These are phyloP conservation scores for Soucietia sequanensis DNA, from an alignment of 805 yeast species.

Conservation along the genomic window DNA sequence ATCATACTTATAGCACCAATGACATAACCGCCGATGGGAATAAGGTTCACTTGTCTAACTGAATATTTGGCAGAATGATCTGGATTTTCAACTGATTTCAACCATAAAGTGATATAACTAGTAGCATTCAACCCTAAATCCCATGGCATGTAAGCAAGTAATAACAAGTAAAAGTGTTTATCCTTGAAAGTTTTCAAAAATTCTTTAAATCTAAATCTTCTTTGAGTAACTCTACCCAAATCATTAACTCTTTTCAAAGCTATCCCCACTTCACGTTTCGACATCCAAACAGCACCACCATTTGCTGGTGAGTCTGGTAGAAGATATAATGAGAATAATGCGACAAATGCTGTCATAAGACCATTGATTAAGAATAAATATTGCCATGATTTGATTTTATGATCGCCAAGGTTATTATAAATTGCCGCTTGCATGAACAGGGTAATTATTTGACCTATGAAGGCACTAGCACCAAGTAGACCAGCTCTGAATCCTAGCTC, in stretches of 20 bases:
- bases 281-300: constrained; percentile 3
- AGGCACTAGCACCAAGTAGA: constrained; percentile 2
- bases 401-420: constrained; percentile 38
- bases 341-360: not conserved
- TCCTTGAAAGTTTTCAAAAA: constrained; percentile 1
- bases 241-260: not conserved
- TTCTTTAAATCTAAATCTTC: constrained; percentile 1
- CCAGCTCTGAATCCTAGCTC: constrained; percentile 2
- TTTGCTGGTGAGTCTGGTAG: not conserved
- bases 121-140: constrained; percentile 2
- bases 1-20: constrained; percentile 11
- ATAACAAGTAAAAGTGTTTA: not conserved
- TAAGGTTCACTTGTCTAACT: constrained; percentile 10
- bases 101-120: constrained; percentile 5
- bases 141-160: constrained; percentile 7
- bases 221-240: not conserved
- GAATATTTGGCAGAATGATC: constrained; percentile 3
- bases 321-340: not conserved
- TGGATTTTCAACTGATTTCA: constrained; percentile 3
- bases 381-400: constrained; percentile 22
- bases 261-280: not conserved
- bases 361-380: not conserved
- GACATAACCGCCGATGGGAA: constrained; percentile 16
- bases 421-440: constrained; percentile 47
- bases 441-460: constrained; percentile 1